These are phyloP conservation scores for Blastocystis sp. DNA, from an alignment of 352 stramenopile species.

Conservation along the genomic window DNA sequence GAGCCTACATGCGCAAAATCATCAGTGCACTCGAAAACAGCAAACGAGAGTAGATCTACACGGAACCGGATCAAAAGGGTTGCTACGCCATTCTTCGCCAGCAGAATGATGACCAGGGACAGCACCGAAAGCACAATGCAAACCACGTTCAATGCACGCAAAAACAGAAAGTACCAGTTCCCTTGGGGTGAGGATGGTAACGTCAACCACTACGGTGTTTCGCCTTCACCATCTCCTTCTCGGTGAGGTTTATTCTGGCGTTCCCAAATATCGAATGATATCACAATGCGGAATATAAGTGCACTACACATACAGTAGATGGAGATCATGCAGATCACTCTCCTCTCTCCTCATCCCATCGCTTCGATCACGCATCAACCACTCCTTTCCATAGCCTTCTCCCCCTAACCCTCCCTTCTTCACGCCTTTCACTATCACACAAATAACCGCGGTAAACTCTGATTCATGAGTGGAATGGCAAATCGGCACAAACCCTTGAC, in stretches of 20 bases:
- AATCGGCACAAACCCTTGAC: no score
- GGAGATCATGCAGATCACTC: no score
- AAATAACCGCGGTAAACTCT: not conserved
- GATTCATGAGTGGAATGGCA: not conserved
- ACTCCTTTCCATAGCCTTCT: no score
- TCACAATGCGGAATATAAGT: no score
- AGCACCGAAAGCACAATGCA: not conserved
- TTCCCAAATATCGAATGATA: no score
- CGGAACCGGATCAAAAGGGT: not conserved
- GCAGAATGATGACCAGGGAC: not conserved
- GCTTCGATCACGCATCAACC: no score
- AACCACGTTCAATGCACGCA: constrained; percentile 11
- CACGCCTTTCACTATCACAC: no score
- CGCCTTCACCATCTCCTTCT: no score
- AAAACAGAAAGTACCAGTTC: not conserved
- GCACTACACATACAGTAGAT: no score
- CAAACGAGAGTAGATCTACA: constrained; percentile 2
- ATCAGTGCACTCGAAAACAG: constrained; percentile 7
- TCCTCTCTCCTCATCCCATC: no score
- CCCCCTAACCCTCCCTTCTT: no score
- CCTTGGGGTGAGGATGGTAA: not conserved
- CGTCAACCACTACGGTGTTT: not conserved
- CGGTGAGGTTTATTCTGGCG: no score
- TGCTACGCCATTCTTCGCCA: not conserved
- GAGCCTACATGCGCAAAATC: constrained; percentile 11